Base-by-base conservation (phyloP, 2,329 filamentous ascomycete species). In the Diaporthe destruens region DNA sequence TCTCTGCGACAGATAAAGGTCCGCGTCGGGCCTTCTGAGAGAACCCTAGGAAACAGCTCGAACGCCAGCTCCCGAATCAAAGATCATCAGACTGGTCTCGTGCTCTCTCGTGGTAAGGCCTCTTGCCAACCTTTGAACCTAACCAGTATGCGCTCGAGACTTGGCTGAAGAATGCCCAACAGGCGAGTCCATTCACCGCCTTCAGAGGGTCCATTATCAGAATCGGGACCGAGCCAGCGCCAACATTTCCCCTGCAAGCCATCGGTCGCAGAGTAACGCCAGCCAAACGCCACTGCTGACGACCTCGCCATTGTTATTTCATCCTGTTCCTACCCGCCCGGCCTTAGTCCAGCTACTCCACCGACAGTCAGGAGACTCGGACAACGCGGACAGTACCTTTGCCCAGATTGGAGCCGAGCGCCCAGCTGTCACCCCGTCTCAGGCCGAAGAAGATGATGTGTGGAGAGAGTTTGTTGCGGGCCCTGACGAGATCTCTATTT, bases 11-110 rank as follows among this genome's bases (percentile, higher is more conserved):
- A 78, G 54, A 74, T 83, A 29, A 80, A 67, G 54, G 78, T 84
- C 34, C 79, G 77, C 36, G 79, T 84, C 56, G 82, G 82, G 11
- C 82, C 79, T 53, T 79, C 80, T 69, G 80, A 81, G 61, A 80
- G 79, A 57, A 72, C 72, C 7, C 73, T 77, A 5, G 76, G 76
- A 11, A 75, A 65, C n/a, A 75, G 72, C 23, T 77, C 76, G 16
- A 75, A 57, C 63, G 55, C 67, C 44, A 73, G 67, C 23, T 29
- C 54, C 29, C 51, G 32, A 49, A 67, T 61, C 51, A 32, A 55
- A n/a, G 70, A 72, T 18, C 56, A n/a, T 29, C 18, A 55, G 56
- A 20, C 23, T 67, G 42, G 34, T 20, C n/a, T n/a, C 14, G 25
- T 56, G 0, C 20, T 23, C 18, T 20, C 14, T 51, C 9, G 14